Evolutionary conservation across 2,329 filamentous ascomycete species (phyloP).

Genomic region (Whalleya microplaca): DNA sequence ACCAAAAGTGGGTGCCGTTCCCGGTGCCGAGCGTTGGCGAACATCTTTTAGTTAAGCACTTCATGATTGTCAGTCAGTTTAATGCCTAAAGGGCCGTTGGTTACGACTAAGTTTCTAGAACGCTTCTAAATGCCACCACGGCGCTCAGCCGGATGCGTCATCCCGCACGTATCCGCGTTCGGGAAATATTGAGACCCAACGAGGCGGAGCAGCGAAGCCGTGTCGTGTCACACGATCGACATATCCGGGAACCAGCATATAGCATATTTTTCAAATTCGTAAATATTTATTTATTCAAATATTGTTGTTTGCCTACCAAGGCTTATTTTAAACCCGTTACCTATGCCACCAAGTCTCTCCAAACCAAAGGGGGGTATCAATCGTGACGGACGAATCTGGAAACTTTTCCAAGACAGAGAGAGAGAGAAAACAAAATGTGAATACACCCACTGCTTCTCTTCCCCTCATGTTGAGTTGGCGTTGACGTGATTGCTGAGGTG

Average conservation of each 20-base stretch:
- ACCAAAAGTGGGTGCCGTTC: no score
- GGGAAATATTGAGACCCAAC: constrained; percentile 1
- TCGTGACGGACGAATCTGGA: constrained; percentile 7
- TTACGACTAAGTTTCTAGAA: background rate
- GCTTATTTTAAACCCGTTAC: constrained; percentile 1
- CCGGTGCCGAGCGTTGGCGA: background rate
- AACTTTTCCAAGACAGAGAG: constrained; percentile 15
- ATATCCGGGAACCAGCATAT: background rate
- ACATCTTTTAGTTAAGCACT: background rate
- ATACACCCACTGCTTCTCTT: background rate
- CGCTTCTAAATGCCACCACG: background rate
- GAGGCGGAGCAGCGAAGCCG: constrained; percentile 19
- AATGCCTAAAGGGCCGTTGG: background rate
- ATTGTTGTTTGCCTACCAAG: constrained; percentile 15
- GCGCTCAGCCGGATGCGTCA: constrained; percentile 6
- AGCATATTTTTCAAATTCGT: constrained; percentile 10
- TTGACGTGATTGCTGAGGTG: background rate
- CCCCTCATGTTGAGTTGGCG: constrained; percentile 22
- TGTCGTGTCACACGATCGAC: constrained; percentile 25
- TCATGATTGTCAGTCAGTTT: background rate
- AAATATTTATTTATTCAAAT: no score
- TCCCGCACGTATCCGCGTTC: constrained; percentile 10
- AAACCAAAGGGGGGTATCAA: constrained; percentile 27
- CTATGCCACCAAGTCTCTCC: constrained; percentile 17
- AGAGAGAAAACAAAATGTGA: constrained; percentile 3